Base-by-base conservation (phyloP, 768 basidiomycete species). In the Boletus barrowsii region DNA sequence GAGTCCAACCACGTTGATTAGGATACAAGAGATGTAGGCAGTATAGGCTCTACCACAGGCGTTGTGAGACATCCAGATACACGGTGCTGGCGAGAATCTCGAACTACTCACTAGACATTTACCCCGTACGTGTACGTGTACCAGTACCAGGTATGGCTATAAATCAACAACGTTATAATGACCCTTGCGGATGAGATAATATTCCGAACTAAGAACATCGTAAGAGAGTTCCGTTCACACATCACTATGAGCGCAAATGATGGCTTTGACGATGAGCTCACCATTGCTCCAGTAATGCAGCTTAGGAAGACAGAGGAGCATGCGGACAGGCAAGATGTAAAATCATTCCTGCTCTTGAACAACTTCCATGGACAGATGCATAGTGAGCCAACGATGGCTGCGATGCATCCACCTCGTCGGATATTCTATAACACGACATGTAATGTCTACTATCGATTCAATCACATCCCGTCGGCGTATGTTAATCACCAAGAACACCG, bases 1-100 rank as follows among this genome's bases (percentile, higher is more conserved):
- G 57, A 93, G 93, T 8, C 88, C 90, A 37, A 89, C 84, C 14
- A 89, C 83, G 67, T 93, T 93, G 68, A 92, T 86, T 10, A 88
- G 75, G 58, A 93, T 89, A 17, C 91, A 89, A 35, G 83, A 64
- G 51, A 87, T 75, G 65, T 89, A 88, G 2, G 84, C 83, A 0
- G 77, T 76, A 56, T 87, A 88, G 10, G 86, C 84, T 30, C 82
- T 83, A 61, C 17, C 10, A 58, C 51, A 39, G 35, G 56, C 29
- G 18, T 39, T 20, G 5, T 51, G 3, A 39, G 33, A 17, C 26
- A n/a, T 48, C 13, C 54, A 13, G 22, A 62, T 50, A 49, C 1
- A 4, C 14, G 11, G 20, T 49, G 7, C 17, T 5, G 20, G 22
- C 39, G 4, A 17, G 30, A 1, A 6, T 20, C 40, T 45, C 32